Evolutionary conservation across 495 filamentous ascomycete species (phyloP).

Genomic region (Daldinia concentrica): DNA sequence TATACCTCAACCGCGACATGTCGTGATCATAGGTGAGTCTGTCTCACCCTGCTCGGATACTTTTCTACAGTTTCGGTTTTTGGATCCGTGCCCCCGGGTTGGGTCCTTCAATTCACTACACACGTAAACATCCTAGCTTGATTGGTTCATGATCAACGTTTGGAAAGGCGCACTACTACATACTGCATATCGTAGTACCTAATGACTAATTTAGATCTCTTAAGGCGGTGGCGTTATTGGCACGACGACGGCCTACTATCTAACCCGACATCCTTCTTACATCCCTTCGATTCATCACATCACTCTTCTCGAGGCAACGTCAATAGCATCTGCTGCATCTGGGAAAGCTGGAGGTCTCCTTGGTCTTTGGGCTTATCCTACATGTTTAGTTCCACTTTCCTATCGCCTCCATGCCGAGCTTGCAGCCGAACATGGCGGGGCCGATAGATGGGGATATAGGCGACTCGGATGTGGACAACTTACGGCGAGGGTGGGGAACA

Average conservation of each 20-base stretch:
- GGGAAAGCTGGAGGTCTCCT: conserved; percentile 95
- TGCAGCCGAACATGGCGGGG: conserved; percentile 84
- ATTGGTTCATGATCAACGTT: conserved; percentile 30
- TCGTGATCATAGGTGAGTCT: conserved; percentile 74
- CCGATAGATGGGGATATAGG: conserved; percentile 87
- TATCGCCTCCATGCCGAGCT: conserved; percentile 85
- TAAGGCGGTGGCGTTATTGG: conserved; percentile 95
- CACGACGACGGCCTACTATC: conserved; percentile 90
- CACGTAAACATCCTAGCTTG: neutral
- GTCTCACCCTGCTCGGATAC: neutral
- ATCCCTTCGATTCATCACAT: conserved; percentile 78
- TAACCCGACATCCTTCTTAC: conserved; percentile 88
- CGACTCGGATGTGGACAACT: conserved; percentile 79
- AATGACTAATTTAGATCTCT: conserved; percentile 27
- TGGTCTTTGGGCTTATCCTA: conserved; percentile 92
- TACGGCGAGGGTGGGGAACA: conserved; percentile 62
- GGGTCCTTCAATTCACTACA: neutral
- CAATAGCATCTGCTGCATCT: conserved; percentile 89
- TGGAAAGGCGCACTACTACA: conserved; percentile 13
- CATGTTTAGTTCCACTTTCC: conserved; percentile 83
- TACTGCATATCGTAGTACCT: conserved; percentile 1
- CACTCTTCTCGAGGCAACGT: conserved; percentile 87
- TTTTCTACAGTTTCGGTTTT: neutral
- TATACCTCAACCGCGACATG: conserved; percentile 61
- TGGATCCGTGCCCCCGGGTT: conserved; percentile 7